Evolutionary conservation across 2,329 filamentous ascomycete genomes (phyloP).

Genomic region (Colletotrichum sp.): DNA sequence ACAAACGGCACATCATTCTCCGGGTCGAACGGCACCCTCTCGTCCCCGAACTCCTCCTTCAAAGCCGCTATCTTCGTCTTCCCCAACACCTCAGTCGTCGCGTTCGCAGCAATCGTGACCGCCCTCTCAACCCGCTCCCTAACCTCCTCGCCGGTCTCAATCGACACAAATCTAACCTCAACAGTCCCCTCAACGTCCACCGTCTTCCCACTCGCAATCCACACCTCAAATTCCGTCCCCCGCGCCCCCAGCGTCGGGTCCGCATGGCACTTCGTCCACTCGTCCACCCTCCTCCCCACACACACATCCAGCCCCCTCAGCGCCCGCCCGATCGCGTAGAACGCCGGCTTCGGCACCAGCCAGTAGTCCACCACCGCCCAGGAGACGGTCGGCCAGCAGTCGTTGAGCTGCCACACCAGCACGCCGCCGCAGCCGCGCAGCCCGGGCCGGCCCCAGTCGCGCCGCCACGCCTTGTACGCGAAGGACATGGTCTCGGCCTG

Average conservation of each 20-base stretch:
- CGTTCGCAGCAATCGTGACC: constrained; percentile 37
- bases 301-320: constrained; percentile 65
- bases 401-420: constrained; percentile 73
- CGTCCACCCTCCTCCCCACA: constrained; percentile 48
- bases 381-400: constrained; percentile 71
- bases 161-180: constrained; percentile 44
- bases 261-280: constrained; percentile 50
- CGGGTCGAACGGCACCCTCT: constrained; percentile 34
- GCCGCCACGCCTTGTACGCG: constrained; percentile 62
- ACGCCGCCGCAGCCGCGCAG: constrained; percentile 67
- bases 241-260: constrained; percentile 42
- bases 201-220: constrained; percentile 40
- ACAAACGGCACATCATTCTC: constrained; percentile 50
- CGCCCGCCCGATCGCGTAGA: constrained; percentile 52
- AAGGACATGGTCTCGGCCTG: constrained; percentile 58
- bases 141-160: constrained; percentile 43
- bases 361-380: constrained; percentile 61
- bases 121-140: constrained; percentile 25
- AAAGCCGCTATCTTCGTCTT: constrained; percentile 27
- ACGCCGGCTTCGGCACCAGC: constrained; percentile 19
- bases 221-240: constrained; percentile 48
- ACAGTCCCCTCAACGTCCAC: constrained; percentile 30
- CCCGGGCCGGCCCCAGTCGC: constrained; percentile 64
- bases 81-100: constrained; percentile 44
- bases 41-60: constrained; percentile 14